A percentile compares a stretch with the other conserved stretches of the same genome.
Evolutionary conservation across 306 rosid species (phyloP).

Genomic region (Cyamopsis tetragonoloba): DNA sequence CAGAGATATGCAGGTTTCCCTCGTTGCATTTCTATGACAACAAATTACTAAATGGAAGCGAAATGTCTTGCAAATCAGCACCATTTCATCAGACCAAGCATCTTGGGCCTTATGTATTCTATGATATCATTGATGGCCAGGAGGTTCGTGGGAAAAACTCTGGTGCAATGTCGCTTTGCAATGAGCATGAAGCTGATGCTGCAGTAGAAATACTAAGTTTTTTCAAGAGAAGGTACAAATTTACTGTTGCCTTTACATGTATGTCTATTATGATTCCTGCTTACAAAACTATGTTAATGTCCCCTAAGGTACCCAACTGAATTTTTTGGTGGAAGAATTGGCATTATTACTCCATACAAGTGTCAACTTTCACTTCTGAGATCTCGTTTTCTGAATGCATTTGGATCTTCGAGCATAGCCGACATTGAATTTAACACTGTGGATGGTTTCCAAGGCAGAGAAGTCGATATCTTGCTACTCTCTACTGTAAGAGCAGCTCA

Average conservation of each 20-base stretch:
- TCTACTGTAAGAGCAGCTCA: slow-evolving; percentile 91
- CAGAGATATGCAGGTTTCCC: slow-evolving; percentile 90
- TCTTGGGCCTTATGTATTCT: slow-evolving; percentile 88
- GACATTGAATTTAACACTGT: slow-evolving; percentile 85
- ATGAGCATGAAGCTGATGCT: slow-evolving; percentile 91
- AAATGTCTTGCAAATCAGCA: slow-evolving; percentile 67
- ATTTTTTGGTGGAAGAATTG: slow-evolving; percentile 74
- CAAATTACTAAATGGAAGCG: slow-evolving; percentile 73
- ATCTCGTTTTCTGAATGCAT: slow-evolving; percentile 67
- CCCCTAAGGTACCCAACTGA: slow-evolving; percentile 69
- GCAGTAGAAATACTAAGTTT: slow-evolving; percentile 70
- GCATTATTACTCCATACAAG: slow-evolving; percentile 90
- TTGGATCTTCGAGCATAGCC: slow-evolving; percentile 61
- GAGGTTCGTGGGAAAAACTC: slow-evolving; percentile 73
- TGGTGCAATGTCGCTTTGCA: slow-evolving; percentile 76
- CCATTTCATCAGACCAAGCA: slow-evolving; percentile 68
- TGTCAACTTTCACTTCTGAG: slow-evolving; percentile 77
- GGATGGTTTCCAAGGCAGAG: slow-evolving; percentile 99
- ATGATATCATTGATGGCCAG: slow-evolving; percentile 71
- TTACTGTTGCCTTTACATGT: background rate
- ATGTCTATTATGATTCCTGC: slow-evolving; percentile 16
- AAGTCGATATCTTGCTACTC: slow-evolving; percentile 85
- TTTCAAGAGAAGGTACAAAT: slow-evolving; percentile 63
- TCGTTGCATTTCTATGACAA: slow-evolving; percentile 86
- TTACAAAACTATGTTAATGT: slow-evolving; percentile 25